Evolutionary conservation across 2,329 filamentous ascomycete genomes (phyloP).

Genomic region (Raffaelea deltoideospora): DNA sequence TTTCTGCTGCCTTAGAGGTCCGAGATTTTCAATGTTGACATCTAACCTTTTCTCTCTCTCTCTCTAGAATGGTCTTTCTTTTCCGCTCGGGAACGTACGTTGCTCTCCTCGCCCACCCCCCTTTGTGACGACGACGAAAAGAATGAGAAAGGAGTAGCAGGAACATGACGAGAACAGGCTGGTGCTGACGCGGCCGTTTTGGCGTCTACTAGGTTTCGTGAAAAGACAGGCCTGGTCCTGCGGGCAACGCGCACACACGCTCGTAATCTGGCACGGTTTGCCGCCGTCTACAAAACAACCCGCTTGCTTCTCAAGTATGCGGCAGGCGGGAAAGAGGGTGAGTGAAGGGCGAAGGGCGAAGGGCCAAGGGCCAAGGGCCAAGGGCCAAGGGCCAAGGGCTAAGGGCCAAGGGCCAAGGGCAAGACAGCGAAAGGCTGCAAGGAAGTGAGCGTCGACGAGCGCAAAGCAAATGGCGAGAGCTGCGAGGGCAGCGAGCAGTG

Average conservation of each 20-base stretch:
- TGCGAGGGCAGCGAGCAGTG: neutral
- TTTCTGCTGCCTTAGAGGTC: neutral
- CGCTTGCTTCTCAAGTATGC: slow-evolving; percentile 60
- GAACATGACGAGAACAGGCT: no score
- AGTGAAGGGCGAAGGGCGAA: no score
- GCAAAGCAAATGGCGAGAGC: neutral
- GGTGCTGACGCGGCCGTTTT: no score
- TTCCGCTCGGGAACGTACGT: slow-evolving; percentile 80
- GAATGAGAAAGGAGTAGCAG: no score
- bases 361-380: no score
- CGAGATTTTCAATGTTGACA: neutral
- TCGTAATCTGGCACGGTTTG: slow-evolving; percentile 81
- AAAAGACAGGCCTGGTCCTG: slow-evolving; percentile 65
- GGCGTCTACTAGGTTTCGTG: slow-evolving; percentile 53
- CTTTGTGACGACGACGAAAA: no score
- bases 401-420: no score
- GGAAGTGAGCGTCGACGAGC: neutral
- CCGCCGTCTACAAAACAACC: slow-evolving; percentile 72
- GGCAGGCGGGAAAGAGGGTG: slow-evolving; percentile 44
- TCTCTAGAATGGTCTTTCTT: slow-evolving; percentile 74
- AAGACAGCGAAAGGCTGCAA: no score
- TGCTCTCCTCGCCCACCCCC: no score
- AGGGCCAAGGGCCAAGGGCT: no score
- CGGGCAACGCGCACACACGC: slow-evolving; percentile 84
- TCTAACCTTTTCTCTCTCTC: neutral